Evolutionary conservation across 768 basidiomycete species (phyloP), one percentile per base, ranked within the genome.

Genomic region (Kwoniella bestiolae): DNA sequence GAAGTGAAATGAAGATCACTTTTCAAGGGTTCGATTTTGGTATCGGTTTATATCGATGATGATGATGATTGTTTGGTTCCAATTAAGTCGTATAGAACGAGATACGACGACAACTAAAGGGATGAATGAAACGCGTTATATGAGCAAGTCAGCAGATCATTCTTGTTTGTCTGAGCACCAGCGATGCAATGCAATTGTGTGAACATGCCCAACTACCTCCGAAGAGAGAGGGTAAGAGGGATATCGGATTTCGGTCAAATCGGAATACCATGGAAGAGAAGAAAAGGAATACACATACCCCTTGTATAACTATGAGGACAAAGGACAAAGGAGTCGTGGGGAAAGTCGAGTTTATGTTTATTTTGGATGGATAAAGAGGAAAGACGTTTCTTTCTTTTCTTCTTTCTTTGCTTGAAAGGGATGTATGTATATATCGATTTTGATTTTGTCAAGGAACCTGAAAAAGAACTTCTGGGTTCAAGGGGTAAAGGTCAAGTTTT

Each of bases 121-220:
- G 7, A 35, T 32, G 16, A 32, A 55, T 34, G 52, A 55, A 55
- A 55, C 52, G 34, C 32, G 32, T 55, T 25, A 16, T 34, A 32
- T 16, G 23, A 55, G 18, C 38, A 41, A 16, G 32, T 55, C 52
- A 55, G 52, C 52, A 55, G 52, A n/a, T 55, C 52, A 55, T n/a
- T 29, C 31, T 34, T 29, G 28, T 18, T 55, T 35, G 29, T 16
- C 29, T 41, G 18, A 2, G 35, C 35, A 6, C 9, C 16, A 11
- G 16, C 11, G 18, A 41, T 41, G 38, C 38, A 41, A 41, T 41
- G 38, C 38, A 41, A 3, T 38, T 41, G 38, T 34, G 14, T 26
- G 52, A n/a, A 12, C n/a, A 34, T 11, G 45, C 46, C 11, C n/a
- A 51, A 14, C 21, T 31, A 9, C 50, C 50, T 26, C 26, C 50